Percentiles rank a stretch among this genome's conserved stretches.
These are phyloP conservation scores for Penicillium malachiteum DNA, from an alignment of 495 filamentous ascomycete species.

Conservation along the genomic window DNA sequence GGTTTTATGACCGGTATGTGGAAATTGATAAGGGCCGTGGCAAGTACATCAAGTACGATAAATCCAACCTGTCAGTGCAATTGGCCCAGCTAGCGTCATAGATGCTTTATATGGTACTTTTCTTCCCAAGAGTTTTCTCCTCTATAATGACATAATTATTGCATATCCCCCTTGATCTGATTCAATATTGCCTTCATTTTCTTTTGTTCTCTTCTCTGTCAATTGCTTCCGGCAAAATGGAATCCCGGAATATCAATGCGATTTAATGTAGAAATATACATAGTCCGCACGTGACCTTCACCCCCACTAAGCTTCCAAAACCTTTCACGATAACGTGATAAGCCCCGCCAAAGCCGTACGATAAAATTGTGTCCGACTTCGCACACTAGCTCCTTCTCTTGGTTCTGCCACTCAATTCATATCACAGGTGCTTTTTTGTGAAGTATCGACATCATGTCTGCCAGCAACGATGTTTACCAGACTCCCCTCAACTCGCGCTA, in stretches of 20 bases:
- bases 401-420: conserved; percentile 2
- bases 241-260: no score
- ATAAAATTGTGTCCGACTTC: conserved; percentile 5
- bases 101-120: not conserved
- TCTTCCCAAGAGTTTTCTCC: not conserved
- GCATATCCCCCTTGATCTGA: not conserved
- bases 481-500: conserved; percentile 74
- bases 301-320: conserved; percentile 3
- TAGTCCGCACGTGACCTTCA: not conserved
- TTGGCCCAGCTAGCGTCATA: conserved; percentile 39
- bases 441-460: conserved; percentile 51
- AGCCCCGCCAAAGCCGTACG: not conserved
- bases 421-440: not conserved
- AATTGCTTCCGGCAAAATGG: not conserved
- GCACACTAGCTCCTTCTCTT: not conserved
- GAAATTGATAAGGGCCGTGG: conserved; percentile 95
- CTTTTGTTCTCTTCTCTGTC: no score
- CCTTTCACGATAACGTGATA: conserved; percentile 10
- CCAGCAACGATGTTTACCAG: conserved; percentile 65
- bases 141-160: conserved; percentile 13
- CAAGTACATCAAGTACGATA: conserved; percentile 98
- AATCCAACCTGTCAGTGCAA: conserved; percentile 54
- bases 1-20: conserved; percentile 97
- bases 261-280: not conserved
- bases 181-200: not conserved